Evolutionary conservation across 108 stramenopile species (phyloP).

Genomic region (Aurantiochytrium sp.): DNA sequence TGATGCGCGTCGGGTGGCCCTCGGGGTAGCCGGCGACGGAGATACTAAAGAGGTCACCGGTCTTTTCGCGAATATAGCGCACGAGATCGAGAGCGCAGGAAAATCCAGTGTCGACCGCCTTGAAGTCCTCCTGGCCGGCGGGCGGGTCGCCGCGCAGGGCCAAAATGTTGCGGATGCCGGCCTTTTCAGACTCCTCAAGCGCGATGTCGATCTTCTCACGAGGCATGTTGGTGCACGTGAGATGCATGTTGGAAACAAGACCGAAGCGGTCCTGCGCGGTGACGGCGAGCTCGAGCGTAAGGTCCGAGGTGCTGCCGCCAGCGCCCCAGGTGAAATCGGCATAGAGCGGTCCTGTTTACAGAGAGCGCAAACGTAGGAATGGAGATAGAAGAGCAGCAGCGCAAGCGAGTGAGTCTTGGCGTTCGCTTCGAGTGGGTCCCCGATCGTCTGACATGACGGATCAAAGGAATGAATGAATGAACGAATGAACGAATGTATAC

Average conservation of each 20-base stretch:
- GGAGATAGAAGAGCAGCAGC: background rate
- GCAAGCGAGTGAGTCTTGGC: too few relatives aligned
- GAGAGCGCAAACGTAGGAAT: too few relatives aligned
- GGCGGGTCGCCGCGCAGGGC: constrained; percentile 99
- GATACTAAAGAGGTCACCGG: constrained; percentile 84
- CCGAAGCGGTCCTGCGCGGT: constrained; percentile 66
- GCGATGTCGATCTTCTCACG: constrained; percentile 74
- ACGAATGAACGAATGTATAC: too few relatives aligned
- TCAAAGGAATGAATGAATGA: too few relatives aligned
- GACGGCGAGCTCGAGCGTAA: constrained; percentile 77
- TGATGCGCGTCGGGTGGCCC: constrained; percentile 89
- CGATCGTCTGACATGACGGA: too few relatives aligned
- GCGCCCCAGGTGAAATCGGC: constrained; percentile 99
- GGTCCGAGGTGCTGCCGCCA: constrained; percentile 92
- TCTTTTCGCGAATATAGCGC: constrained; percentile 76
- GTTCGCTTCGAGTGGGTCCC: too few relatives aligned
- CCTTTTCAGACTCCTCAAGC: constrained; percentile 60
- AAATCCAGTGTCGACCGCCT: constrained; percentile 87
- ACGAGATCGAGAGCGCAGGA: constrained; percentile 91
- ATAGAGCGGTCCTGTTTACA: constrained; percentile 62
- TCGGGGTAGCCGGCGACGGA: constrained; percentile 97
- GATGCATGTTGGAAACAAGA: constrained; percentile 92
- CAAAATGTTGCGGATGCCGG: constrained; percentile 93
- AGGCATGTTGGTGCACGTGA: constrained; percentile 99
- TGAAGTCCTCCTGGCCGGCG: constrained; percentile 90